Evolutionary conservation across 169 alveolate species (phyloP).

Genomic region (Eimeria acervulina): DNA sequence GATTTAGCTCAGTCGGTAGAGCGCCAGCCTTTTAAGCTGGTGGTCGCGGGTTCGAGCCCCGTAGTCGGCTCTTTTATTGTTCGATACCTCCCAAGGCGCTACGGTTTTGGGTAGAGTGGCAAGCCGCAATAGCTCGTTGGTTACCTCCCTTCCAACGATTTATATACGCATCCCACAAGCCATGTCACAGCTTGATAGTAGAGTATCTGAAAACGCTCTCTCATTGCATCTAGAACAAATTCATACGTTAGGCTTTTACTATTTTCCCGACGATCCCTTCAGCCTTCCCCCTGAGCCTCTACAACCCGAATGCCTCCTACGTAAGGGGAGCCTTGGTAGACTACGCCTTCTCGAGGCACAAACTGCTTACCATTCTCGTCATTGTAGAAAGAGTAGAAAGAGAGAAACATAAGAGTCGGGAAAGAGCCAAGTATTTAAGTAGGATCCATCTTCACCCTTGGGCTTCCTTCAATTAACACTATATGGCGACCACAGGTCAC

Average conservation of each 20-base stretch:
- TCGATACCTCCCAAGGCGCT: too few species aligned
- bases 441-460: background rate
- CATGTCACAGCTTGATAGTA: background rate
- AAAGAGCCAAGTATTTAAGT: background rate
- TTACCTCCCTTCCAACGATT: background rate
- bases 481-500: background rate
- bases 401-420: background rate
- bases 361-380: background rate
- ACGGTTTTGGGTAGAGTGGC: too few species aligned
- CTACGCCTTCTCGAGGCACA: background rate
- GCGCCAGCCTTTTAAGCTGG: conserved; percentile 99
- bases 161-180: background rate
- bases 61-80: conserved; percentile 83
- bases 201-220: background rate
- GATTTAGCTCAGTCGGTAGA: conserved; percentile 99
- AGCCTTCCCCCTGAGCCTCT: background rate
- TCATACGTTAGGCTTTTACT: background rate
- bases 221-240: background rate
- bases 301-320: background rate
- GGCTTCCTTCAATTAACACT: background rate
- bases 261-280: background rate
- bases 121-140: too few species aligned
- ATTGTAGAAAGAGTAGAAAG: background rate
- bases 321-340: background rate
- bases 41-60: conserved; percentile 99